Evolutionary conservation across 768 basidiomycete genomes (phyloP), one percentile per base, ranked within the genome.

Genomic region (Lactarius vividus): DNA sequence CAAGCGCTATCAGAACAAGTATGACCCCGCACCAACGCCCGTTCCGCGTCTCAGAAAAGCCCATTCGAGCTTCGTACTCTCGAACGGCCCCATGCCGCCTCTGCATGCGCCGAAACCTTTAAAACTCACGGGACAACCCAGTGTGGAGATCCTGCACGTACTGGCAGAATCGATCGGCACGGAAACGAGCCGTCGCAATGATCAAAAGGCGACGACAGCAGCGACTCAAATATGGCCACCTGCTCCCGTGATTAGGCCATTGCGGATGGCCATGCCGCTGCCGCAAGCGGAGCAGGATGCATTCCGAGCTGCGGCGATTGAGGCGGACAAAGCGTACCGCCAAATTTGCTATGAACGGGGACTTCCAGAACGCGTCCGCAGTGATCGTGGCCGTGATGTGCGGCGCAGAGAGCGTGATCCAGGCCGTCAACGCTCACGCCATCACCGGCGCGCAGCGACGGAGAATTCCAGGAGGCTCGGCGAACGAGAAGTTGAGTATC

Each of bases 371-470:
- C 31, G 57, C 1, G 57, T 31, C 7, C 65, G 66, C 52, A 26
- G 20, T 63, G 57, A 39, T 20, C 40, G 52, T 33, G 57, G 31
- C 4, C 57, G 35, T 28, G 57, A 58, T 16, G 40, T 40, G 10
- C 57, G 33, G 15, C 53, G 57, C 16, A 40, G 23, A 31, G 62
- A 63, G 42, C 66, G 62, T 11, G 53, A 55, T 5, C 10, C 60
- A 10, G 61, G 44, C 35, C 42, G 26, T 42, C 57, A 59, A 13
- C 65, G 61, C 49, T 16, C 29, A 33, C 66, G 62, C 40, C 57
- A 63, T 49, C 66, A 63, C 35, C 62, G 28, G 13, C 61, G 61
- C 28, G 57, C 66, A 23, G 66, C 49, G 16, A 63, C 66, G 31
- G 66, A 67, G 61, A 54, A 29, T 9, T 15, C 57, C 13, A 58